Evolutionary conservation across 345 rosid genomes (phyloP).

Genomic region (Dovyalis caffra): DNA sequence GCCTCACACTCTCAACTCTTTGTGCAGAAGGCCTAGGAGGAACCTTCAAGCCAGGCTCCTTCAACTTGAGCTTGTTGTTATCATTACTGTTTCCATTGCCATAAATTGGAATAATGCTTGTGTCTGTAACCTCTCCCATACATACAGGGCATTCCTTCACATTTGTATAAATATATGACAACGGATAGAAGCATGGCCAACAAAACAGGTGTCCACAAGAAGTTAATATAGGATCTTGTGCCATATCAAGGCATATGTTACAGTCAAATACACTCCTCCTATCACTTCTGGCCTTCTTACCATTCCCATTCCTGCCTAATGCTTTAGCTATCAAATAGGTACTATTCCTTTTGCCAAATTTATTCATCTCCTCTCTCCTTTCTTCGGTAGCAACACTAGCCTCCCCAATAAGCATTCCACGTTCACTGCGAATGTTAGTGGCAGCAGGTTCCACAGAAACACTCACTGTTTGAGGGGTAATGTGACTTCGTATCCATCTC

Average conservation of each 20-base stretch:
- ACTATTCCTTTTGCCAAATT: conserved; percentile 23
- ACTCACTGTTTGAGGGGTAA: conserved; percentile 11
- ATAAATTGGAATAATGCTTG: conserved; percentile 54
- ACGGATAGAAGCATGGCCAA: conserved; percentile 28
- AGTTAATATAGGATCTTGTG: conserved; percentile 26
- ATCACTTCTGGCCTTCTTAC: conserved; percentile 16
- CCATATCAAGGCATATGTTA: conserved; percentile 26
- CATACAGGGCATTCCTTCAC: conserved; percentile 39
- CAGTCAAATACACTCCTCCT: conserved; percentile 33
- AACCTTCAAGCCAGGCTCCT: conserved; percentile 38
- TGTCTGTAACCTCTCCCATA: conserved; percentile 46
- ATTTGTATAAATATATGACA: conserved; percentile 12
- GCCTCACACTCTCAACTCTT: conserved; percentile 53
- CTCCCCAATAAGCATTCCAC: conserved; percentile 3
- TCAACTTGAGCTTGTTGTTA: conserved; percentile 20
- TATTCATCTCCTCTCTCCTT: conserved; percentile 22
- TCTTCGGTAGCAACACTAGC: conserved; percentile 26
- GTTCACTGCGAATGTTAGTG: conserved; percentile 19
- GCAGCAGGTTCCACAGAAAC: conserved; percentile 20
- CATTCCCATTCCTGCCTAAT: conserved; percentile 33
- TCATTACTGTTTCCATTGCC: conserved; percentile 37
- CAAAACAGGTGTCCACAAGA: conserved; percentile 30
- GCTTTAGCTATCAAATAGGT: conserved; percentile 43
- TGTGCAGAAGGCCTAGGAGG: conserved; percentile 59
- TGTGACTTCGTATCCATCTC: conserved; percentile 31